These are phyloP conservation scores for Rhododendron griersonianum DNA, from an alignment of 148 eudicot genomes.

Conservation along the genomic window DNA sequence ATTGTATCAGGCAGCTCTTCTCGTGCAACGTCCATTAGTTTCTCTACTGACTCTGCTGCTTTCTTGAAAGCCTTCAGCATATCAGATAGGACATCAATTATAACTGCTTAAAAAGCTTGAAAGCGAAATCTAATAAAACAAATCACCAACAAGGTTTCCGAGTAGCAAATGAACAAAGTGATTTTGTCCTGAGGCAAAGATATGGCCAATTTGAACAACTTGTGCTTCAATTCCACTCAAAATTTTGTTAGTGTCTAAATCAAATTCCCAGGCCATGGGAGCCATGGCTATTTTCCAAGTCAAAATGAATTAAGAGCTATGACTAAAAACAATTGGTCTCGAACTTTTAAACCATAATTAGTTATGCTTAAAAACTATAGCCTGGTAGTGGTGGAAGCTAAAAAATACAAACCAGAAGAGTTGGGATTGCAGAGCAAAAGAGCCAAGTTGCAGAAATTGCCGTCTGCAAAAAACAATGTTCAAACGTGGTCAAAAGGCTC, in stretches of 20 bases:
- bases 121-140: neutral
- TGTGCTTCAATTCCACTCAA: neutral
- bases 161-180: neutral
- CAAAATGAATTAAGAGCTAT: neutral
- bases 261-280: neutral
- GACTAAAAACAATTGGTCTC: neutral
- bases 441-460: conserved; percentile 79
- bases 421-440: conserved; percentile 70
- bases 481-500: neutral
- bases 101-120: neutral
- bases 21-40: conserved; percentile 76
- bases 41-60: conserved; percentile 89
- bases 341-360: neutral
- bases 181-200: neutral
- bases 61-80: conserved; percentile 69
- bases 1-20: conserved; percentile 91
- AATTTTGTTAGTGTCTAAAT: neutral
- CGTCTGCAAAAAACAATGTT: conserved; percentile 33
- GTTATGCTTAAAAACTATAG: neutral
- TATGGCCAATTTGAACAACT: neutral
- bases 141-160: neutral
- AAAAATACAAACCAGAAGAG: conserved; percentile 60
- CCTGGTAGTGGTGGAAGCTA: neutral
- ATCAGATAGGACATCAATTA: conserved; percentile 5
- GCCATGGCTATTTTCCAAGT: neutral